Base-by-base conservation (phyloP, 495 filamentous ascomycete genomes). In the Niebla homalea region DNA sequence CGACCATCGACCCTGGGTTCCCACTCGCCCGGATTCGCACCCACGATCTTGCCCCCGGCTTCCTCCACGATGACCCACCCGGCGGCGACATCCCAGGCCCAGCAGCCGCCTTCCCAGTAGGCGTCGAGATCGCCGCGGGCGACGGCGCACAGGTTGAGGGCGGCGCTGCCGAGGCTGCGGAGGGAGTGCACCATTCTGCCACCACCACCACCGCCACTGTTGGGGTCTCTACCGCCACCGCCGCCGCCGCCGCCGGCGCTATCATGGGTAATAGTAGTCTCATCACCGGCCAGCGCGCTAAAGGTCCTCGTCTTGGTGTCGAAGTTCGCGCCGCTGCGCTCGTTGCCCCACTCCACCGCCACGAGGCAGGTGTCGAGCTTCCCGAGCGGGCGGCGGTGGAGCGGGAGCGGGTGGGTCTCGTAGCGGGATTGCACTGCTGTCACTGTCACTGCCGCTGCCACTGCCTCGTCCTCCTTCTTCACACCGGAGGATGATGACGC, bases 51-150 rank as follows among this genome's bases (percentile, higher is more conserved):
- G 1, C 89, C 89, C 0, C 89, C 90, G 0, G 88, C 85, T 66
- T 96, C 90, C 19, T 68, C 70, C 16, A 96, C 67, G 56, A 96
- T 85, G 26, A 89, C 81, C 90, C 89, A 94, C 0, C 80, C 90
- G 7, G 90, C 89, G 56, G 82, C 84, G 12, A 94, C 87, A 68
- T 96, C 89, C 89, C 89, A 95, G 23, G 85, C 86, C 83, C 87
- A 95, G 62, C 85, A 90, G 7, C 90, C 89, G 14, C 85, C 87
- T 60, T 96, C 89, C 89, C 90, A 96, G 57, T 93, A 95, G 26
- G 80, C 47, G 67, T 96, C 89, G 26, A 92, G 54, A 56, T 78
- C 76, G 1, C 89, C 90, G 1, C 76, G 73, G 15, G 89, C 89
- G 38, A 89, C 81, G n/a, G 71, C 75, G 50, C 85, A 92, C 15